A percentile compares a stretch with the other conserved stretches of the same genome.
phyloP scores from a whole-genome alignment of 768 basidiomycete genomes.

The Tylopilus plumbeoviolaceoides region DNA sequence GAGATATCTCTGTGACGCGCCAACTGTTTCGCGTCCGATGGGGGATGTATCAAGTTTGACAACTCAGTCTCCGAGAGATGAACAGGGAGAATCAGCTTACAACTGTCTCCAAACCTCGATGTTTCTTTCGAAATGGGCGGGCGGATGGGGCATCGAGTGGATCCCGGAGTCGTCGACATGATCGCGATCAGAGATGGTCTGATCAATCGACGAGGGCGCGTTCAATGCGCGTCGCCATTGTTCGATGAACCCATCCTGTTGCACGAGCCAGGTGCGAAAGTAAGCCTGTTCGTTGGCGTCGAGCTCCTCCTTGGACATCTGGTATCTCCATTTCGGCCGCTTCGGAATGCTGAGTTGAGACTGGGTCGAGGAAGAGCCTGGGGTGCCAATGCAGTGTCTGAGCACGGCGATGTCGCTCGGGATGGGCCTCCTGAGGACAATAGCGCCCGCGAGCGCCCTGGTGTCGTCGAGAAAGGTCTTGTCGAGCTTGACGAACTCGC shows the following conservation, averaged over 20 bases:
- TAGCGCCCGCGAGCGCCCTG: constrained; percentile 48
- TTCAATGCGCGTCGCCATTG: constrained; percentile 42
- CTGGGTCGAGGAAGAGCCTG: constrained; percentile 1
- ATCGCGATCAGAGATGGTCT: constrained; percentile 4
- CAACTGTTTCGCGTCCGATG: constrained; percentile 49
- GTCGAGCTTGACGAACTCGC: constrained; percentile 63
- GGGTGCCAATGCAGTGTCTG: constrained; percentile 9
- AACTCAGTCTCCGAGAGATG: constrained; percentile 2
- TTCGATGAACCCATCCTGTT: constrained; percentile 55
- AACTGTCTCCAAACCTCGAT: constrained; percentile 94
- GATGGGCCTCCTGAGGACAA: constrained; percentile 57
- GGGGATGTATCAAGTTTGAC: not conserved
- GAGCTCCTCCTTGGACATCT: constrained; percentile 84
- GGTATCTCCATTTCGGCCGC: constrained; percentile 83
- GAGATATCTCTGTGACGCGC: constrained; percentile 89
- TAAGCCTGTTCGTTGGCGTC: constrained; percentile 86
- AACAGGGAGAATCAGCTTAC: constrained; percentile 39
- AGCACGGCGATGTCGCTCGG: constrained; percentile 37
- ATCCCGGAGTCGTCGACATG: constrained; percentile 14
- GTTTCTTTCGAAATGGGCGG: constrained; percentile 85
- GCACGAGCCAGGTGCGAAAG: constrained; percentile 73
- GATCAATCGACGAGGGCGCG: constrained; percentile 1
- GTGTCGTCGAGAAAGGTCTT: constrained; percentile 58
- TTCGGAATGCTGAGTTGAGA: constrained; percentile 39
- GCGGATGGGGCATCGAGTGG: constrained; percentile 52